Evolutionary conservation across 2,329 filamentous ascomycete species (phyloP), one percentile per base, ranked within the genome.

Genomic region (Bipolaris victoriae): DNA sequence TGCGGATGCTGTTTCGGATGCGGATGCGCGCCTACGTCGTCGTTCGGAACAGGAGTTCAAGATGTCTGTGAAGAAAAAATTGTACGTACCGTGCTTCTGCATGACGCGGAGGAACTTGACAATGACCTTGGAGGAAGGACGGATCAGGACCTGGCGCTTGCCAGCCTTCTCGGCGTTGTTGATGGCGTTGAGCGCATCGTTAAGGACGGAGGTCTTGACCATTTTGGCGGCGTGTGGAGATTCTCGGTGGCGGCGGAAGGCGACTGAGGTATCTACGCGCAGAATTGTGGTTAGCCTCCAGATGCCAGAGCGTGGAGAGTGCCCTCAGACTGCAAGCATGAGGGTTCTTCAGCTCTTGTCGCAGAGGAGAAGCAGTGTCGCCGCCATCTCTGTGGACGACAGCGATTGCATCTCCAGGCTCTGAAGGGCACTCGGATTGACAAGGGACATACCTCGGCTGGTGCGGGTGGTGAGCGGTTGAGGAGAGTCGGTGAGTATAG

Each of bases 161-260:
- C 95, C 95, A 76, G 91, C 86, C 90, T 99, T 98, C 89, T 99
- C 96, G 87, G 95, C 52, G 83, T 99, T 99, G 92, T 99, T 99
- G 90, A 99, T 98, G 86, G 88, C 72, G 62, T 97, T 97, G 78
- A 97, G 90, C 80, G 91, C 92, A 90, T 99, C 95, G 88, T 98
- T 96, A 83, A 99, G 93, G 79, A 98, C 95, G 81, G 92, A 97
- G 78, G 95, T 98, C 86, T 91, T 92, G 84, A 97, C 93, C 94
- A 99, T 99, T 80, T 90, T 97, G 88, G 80, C 88, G 87, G 86
- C 63, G 55, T 57, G 77, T 52, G 66, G 86, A 91, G 89, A 92
- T 92, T 92, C 89, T 92, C 89, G 90, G 85, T 90, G 88, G 82
- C 79, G 71, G 74, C 78, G 71, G 73, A 63, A 54, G 71, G 77